Evolutionary conservation across 768 basidiomycete species (phyloP), one percentile per base, ranked within the genome.

Genomic region (Xerocomellus amylosporus): DNA sequence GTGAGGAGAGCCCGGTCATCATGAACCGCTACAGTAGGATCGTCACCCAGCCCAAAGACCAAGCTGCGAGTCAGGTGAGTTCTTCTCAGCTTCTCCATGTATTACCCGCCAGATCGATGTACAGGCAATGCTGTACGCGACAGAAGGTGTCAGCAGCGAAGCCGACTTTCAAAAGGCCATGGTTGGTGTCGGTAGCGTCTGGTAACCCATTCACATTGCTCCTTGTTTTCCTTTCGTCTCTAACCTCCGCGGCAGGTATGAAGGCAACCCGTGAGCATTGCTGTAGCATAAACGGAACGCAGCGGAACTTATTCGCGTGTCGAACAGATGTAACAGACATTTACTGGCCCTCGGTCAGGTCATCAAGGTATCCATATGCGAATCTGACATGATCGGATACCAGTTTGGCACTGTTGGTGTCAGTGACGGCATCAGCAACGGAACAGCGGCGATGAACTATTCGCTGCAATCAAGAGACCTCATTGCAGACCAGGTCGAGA

Each of bases 111-210:
- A 28, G 50, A 40, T 59, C 36, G 7, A 26, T 51, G 7, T 20
- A 22, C 64, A 96, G 91, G 97, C 97, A 33, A 98, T 99, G 97
- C 77, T 99, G 46, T 99, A 94, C 73, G 97, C 94, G n/a, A 99
- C 97, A 1, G 97, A 98, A 34, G 95, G 92, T 30, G 82, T 99
- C 57, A 75, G 79, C 24, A 74, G 64, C 15, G 89, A 96, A 59
- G 80, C 77, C 2, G 97, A 99, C 75, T 89, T 99, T 58, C 77
- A 90, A 66, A 98, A 96, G 70, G 86, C 95, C 42, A 98, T 98
- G 95, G 90, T 99, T 52, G 97, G 97, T 46, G 85, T 99, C 26
- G 97, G 86, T 10, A 96, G 93, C 61, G 89, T 99, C 34, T 99
- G 97, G 97, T 94, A 67, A 70, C 87, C 75, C 40, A 19, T 44